A percentile compares a stretch with the other conserved stretches of the same genome.
phyloP scores from a whole-genome alignment of 352 stramenopile species.

The Globisporangium nodosum region DNA sequence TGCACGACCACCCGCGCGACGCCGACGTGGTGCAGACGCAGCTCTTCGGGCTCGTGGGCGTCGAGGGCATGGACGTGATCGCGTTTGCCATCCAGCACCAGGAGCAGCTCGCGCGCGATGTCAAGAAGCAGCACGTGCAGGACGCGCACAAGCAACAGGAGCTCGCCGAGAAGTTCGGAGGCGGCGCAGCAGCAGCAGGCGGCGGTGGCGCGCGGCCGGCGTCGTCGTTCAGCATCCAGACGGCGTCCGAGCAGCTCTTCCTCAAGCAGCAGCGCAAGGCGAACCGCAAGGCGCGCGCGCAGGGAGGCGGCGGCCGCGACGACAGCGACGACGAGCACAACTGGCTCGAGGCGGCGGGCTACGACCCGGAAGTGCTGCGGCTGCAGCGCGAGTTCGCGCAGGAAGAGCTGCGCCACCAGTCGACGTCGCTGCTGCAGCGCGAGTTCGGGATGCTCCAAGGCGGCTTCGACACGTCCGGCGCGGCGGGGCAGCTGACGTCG shows the following conservation, averaged over 20 bases:
- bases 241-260: conserved; percentile 50
- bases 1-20: conserved; percentile 43
- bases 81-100: conserved; percentile 63
- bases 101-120: conserved; percentile 19
- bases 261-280: conserved; percentile 56
- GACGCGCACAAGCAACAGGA: conserved; percentile 41
- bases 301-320: conserved; percentile 10
- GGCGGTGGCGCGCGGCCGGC: conserved; percentile 12
- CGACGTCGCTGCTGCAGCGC: conserved; percentile 66
- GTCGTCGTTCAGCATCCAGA: conserved; percentile 60
- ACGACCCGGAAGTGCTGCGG: conserved; percentile 72
- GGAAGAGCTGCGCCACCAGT: conserved; percentile 51
- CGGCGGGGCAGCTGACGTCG: conserved; percentile 57
- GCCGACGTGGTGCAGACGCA: conserved; percentile 61
- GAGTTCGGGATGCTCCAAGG: conserved; percentile 68
- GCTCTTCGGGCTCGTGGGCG: conserved; percentile 79
- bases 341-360: conserved; percentile 72
- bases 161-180: conserved; percentile 18
- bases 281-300: conserved; percentile 26
- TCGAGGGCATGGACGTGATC: conserved; percentile 84
- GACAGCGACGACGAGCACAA: conserved; percentile 39
- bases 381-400: conserved; percentile 67
- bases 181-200: neutral
- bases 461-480: conserved; percentile 61
- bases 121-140: conserved; percentile 35